Evolutionary conservation across 805 yeast species (phyloP), one percentile per base, ranked within the genome.

Genomic region (Nakazawaea molendinolei): DNA sequence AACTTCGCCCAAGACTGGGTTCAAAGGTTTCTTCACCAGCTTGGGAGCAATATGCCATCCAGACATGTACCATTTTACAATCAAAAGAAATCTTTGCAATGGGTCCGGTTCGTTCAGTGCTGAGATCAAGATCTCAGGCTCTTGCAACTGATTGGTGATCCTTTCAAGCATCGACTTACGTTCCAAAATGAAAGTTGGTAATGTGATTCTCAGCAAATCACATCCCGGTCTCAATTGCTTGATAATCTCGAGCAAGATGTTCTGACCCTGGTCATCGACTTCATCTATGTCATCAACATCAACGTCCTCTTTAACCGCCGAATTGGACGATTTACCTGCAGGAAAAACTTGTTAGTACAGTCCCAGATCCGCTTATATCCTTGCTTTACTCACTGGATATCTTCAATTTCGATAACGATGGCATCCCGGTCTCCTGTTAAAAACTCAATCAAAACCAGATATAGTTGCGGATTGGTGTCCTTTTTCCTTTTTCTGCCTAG

Each of bases 41-140:
- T 90, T 90, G 20, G 97, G 98, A 1, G 97, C 92, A 55, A 92
- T 92, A 54, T 92, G 97, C 97, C 97, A 92, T 32, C 94, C 86
- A 3, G 96, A 75, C 57, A 92, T 67, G 56, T 92, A 92, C 95
- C 96, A 90, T 51, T 77, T 76, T 16, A 83, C 79, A 6, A 90
- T 79, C 29, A 73, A 62, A 5, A 86, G 52, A 49, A 92, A 89
- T 40, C 97, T 71, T 39, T 74, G 67, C 16, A 80, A 49, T 2
- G 79, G 76, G 44, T 83, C 84, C 3, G 56, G 53, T 3, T 71
- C 61, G 3, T 51, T 50, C 44, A 81, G 81, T 0, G 97, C 97
- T 17, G 72, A 69, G 5, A 86, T 52, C 27, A 89, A 57, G 22
- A 87, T 61, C 24, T 78, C 75, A 0, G 97, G 97, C 45, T 78